Evolutionary conservation across 2,329 filamentous ascomycete species (phyloP).

Genomic region (Botrytis pseudocinerea): DNA sequence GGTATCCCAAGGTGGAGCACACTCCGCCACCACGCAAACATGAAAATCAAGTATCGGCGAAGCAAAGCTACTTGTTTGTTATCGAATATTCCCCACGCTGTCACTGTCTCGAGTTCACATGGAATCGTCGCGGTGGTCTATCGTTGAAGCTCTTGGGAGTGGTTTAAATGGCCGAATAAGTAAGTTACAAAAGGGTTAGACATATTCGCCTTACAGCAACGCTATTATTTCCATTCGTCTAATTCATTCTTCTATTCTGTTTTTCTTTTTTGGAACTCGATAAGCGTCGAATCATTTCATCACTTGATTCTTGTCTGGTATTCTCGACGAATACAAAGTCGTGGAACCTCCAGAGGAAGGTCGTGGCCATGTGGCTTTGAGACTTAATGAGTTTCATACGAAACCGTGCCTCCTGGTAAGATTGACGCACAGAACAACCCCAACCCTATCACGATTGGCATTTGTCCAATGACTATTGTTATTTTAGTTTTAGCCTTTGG

Average conservation of each 20-base stretch:
- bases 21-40: not conserved
- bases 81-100: not conserved
- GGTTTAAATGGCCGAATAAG: not conserved
- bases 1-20: not conserved
- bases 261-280: not conserved
- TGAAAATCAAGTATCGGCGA: not conserved
- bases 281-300: constrained; percentile 11
- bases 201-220: not conserved
- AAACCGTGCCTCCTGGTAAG: constrained; percentile 19
- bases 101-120: not conserved
- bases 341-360: not conserved
- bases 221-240: not conserved
- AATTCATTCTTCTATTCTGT: not conserved
- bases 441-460: not conserved
- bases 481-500: not conserved
- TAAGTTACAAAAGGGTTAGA: not conserved
- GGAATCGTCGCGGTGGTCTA: not conserved
- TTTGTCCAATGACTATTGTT: not conserved
- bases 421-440: constrained; percentile 5
- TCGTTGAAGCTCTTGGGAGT: not conserved
- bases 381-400: constrained; percentile 24
- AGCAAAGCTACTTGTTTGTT: not conserved
- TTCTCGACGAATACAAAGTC: not conserved
- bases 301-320: not conserved
- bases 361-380: constrained; percentile 12